Conservation (phyloP, 495 filamentous ascomycete species). For the Bacidia rubella region DNA sequence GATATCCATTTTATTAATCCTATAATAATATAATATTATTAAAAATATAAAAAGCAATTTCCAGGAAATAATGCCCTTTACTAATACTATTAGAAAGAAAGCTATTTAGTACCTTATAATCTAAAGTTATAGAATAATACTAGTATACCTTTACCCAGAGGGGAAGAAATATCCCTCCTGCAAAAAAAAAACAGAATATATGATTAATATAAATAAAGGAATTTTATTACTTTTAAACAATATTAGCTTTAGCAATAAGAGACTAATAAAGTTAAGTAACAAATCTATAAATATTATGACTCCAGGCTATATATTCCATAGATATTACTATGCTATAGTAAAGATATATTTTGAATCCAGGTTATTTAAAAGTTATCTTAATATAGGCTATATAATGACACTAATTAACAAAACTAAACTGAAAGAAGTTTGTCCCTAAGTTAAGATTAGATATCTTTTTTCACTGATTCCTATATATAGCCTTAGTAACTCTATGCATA, state of each 20-base stretch:
- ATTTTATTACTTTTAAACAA: background rate
- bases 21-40: background rate
- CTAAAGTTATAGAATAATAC: background rate
- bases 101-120: background rate
- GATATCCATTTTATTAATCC: background rate
- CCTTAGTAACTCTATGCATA: background rate
- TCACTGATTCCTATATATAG: background rate
- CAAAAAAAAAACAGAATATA: too few relatives aligned
- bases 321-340: background rate
- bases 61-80: background rate
- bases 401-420: background rate
- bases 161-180: too few relatives aligned
- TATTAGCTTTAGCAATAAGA: background rate
- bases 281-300: background rate
- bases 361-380: background rate
- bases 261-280: background rate
- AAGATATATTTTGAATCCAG: background rate
- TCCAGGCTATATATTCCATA: background rate
- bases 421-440: conserved; percentile 2
- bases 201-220: too few relatives aligned
- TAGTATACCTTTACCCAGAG: too few relatives aligned
- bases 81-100: conserved; percentile 1
- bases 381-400: background rate
- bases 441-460: background rate
- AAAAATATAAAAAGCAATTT: background rate